Conservation (phyloP, 31 red algal species). For the Porphyra umbilicalis region DNA sequence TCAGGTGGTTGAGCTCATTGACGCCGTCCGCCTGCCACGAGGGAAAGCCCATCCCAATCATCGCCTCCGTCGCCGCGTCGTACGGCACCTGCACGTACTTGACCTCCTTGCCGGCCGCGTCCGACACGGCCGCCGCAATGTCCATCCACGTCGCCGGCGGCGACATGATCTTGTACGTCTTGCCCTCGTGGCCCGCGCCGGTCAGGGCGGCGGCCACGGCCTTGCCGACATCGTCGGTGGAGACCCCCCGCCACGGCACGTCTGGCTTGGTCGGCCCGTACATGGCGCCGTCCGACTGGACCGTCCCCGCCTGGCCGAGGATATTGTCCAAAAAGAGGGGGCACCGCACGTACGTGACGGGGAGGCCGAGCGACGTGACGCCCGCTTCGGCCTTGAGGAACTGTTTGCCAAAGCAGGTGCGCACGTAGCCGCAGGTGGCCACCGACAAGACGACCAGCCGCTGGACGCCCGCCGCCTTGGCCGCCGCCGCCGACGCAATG, state of each 20-base stretch:
- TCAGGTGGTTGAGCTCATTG: slow-evolving; percentile 4
- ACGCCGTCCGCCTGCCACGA: slow-evolving; percentile 4
- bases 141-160: not conserved
- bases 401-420: slow-evolving; percentile 4
- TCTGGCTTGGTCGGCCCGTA: not conserved
- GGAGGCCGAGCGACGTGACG: not conserved
- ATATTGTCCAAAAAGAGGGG: slow-evolving; percentile 2
- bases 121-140: not conserved
- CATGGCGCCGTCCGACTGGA: not conserved
- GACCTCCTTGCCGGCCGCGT: not conserved
- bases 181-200: not conserved
- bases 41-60: slow-evolving; percentile 5
- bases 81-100: slow-evolving; percentile 6
- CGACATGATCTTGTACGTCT: slow-evolving; percentile 3
- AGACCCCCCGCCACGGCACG: not conserved
- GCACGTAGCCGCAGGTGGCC: not conserved
- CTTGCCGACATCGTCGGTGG: not conserved
- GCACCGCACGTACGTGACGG: not conserved
- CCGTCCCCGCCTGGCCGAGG: not conserved
- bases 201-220: not conserved
- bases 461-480: not conserved
- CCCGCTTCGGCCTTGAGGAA: slow-evolving; percentile 1
- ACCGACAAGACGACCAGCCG: slow-evolving; percentile 4
- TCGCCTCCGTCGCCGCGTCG: slow-evolving; percentile 1
- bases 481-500: not conserved